phyloP scores from a whole-genome alignment of 257 asterid genomes.

The Echites panduratus region DNA sequence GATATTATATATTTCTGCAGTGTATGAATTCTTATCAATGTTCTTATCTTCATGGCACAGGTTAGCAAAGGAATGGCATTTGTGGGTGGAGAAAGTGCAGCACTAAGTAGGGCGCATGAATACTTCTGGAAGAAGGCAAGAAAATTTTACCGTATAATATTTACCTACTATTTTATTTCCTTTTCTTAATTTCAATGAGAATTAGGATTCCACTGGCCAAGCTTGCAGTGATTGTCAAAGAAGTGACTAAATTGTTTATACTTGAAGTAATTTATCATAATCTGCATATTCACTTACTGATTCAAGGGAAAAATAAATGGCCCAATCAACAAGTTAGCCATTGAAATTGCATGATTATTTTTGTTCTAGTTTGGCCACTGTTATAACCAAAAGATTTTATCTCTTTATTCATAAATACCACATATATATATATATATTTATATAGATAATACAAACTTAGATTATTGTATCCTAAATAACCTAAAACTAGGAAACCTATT shows the following conservation, averaged over 20 bases:
- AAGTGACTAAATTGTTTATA: background rate
- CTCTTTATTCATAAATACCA: too few relatives aligned
- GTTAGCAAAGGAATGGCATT: constrained; percentile 73
- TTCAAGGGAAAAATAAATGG: background rate
- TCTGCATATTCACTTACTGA: background rate
- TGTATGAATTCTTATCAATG: background rate
- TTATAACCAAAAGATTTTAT: too few relatives aligned
- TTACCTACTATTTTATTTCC: background rate
- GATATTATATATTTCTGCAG: background rate
- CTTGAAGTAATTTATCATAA: background rate
- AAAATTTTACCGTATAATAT: too few relatives aligned
- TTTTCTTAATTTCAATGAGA: background rate
- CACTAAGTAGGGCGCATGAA: constrained; percentile 71
- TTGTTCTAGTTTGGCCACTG: too few relatives aligned
- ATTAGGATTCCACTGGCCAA: background rate
- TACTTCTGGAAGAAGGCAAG: constrained; percentile 92
- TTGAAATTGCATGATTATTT: too few relatives aligned
- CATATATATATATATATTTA: too few relatives aligned
- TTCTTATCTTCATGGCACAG: constrained; percentile 29
- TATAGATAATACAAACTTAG: too few relatives aligned
- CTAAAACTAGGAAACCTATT: too few relatives aligned
- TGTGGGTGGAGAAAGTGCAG: constrained; percentile 90
- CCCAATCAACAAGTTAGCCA: too few relatives aligned
- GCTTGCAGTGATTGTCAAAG: background rate
- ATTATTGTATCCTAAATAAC: too few relatives aligned